Conservation (phyloP, 345 rosid species). For the Populus deltoides region DNA sequence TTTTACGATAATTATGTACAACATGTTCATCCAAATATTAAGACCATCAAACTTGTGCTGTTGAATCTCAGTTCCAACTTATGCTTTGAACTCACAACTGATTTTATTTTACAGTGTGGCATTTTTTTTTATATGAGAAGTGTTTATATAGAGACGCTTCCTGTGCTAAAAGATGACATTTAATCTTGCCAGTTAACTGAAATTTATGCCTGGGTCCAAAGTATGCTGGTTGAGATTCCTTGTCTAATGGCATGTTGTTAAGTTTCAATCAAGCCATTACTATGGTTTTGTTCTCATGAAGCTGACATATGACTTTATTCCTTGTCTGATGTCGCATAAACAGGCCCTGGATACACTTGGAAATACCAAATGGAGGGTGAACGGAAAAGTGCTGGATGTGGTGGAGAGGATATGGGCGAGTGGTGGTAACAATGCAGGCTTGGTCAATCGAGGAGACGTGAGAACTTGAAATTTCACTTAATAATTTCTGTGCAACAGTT, state of each 20-base stretch:
- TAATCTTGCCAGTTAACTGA: neutral
- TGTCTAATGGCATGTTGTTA: neutral
- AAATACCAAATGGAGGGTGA: conserved; percentile 38
- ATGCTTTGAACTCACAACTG: neutral
- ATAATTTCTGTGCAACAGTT: conserved; percentile 2
- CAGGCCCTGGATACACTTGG: conserved; percentile 38
- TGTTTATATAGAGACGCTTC: neutral
- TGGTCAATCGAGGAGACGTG: conserved; percentile 33
- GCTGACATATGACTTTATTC: neutral
- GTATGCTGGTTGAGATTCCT: neutral
- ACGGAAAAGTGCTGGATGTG: conserved; percentile 28
- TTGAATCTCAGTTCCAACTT: neutral
- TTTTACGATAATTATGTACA: neutral
- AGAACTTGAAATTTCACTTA: conserved; percentile 17
- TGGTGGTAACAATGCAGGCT: conserved; percentile 34
- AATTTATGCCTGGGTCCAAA: neutral
- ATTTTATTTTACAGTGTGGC: neutral
- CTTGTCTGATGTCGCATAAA: neutral
- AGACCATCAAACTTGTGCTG: neutral
- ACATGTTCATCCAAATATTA: neutral
- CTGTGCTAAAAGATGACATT: neutral
- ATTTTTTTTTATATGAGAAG: neutral
- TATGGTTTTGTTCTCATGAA: neutral
- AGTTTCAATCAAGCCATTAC: neutral
- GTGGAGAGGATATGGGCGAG: conserved; percentile 32